Evolutionary conservation across 257 asterid genomes (phyloP), one percentile per base, ranked within the genome.

Genomic region (Vinca minor): DNA sequence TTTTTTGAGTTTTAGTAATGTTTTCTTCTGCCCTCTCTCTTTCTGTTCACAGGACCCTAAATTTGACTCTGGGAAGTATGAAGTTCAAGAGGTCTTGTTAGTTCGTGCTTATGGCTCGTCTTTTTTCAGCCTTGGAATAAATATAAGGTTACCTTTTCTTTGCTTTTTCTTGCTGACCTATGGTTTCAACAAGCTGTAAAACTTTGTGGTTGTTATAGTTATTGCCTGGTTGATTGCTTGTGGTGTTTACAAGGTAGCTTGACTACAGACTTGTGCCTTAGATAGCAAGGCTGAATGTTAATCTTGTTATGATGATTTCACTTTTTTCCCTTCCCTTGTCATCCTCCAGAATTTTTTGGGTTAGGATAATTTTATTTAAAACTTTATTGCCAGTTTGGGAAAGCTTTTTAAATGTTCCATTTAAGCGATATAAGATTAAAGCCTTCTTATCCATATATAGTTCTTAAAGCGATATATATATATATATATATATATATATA

Each of bases 71-170:
- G 84, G 67, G 74, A 84, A 82, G 71, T 73, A 87, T 65, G 95
- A 84, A 69, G 90, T 83, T 41, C 83, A 78, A 69, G 96, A 89
- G 78, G 91, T 84, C 70, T 80, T 93, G 61, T 71, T 68, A 53
- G 94, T 89, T 61, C 96, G 97, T 76, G 99, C 97, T 77, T 93
- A 85, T 69, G 94, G 97, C 55, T 84, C 95, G 75, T 84, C 90
- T n/a, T 87, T 82, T 81, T 93, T 93, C 86, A 80, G 87, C 63
- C 99, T 93, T 70, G 97, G 96, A 77, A 87, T 93, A 76, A 87
- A 81, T 83, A 83, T 89, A 83, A 89, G 97, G 99, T 89, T 70
- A 63, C 23, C 52, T 34, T 49, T 26, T 76, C 66, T 47, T 38
- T 26, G 4, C 63, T 57, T n/a, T n/a, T n/a, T n/a, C n/a, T n/a